These are phyloP conservation scores for Gastrolobium villosum DNA, from an alignment of 306 rosid species.

Conservation along the genomic window DNA sequence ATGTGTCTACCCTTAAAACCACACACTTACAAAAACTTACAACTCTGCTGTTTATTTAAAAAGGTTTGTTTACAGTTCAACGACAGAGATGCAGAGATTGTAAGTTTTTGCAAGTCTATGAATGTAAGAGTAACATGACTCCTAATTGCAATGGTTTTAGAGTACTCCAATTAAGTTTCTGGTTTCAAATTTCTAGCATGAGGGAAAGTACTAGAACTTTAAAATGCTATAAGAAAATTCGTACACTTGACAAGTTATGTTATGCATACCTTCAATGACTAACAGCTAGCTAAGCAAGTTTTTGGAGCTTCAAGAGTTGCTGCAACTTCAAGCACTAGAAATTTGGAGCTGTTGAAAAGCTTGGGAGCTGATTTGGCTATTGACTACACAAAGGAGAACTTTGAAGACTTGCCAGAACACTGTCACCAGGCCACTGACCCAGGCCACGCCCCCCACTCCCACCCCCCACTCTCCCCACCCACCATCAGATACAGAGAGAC, in stretches of 20 bases:
- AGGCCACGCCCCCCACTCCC: too few relatives aligned
- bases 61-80: background rate
- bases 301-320: slow-evolving; percentile 81
- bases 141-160: background rate
- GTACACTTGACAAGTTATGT: background rate
- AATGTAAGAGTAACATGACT: background rate
- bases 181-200: background rate
- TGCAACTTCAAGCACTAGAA: slow-evolving; percentile 76
- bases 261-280: slow-evolving; percentile 5
- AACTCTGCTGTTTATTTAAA: background rate
- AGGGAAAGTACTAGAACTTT: background rate
- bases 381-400: slow-evolving; percentile 74
- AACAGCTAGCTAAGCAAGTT: slow-evolving; percentile 77
- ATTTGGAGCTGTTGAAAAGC: slow-evolving; percentile 72
- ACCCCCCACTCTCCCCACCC: too few relatives aligned
- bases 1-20: background rate
- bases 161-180: background rate
- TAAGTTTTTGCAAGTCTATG: background rate
- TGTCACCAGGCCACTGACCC: too few relatives aligned
- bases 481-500: too few relatives aligned
- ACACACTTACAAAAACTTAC: background rate
- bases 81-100: background rate
- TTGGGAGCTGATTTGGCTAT: slow-evolving; percentile 78
- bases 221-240: background rate
- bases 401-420: slow-evolving; percentile 75